Evolutionary conservation across 1,284 basidiomycete genomes (phyloP), one percentile per base, ranked within the genome.

Genomic region (Fistulina hepatica): DNA sequence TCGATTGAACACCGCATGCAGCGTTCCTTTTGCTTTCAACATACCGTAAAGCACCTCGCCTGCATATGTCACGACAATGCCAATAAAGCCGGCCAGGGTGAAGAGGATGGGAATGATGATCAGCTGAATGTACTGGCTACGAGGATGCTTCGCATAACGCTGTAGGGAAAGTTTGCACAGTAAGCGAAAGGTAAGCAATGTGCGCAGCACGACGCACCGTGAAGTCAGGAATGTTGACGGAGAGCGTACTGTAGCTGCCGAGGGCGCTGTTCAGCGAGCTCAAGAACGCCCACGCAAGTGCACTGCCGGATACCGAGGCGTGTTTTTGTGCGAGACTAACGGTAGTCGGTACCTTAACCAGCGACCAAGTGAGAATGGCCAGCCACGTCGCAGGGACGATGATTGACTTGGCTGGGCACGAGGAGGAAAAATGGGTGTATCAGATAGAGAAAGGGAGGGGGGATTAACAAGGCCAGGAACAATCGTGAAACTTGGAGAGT

Each of bases 91-190:
- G 9, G 59, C 56, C n/a, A 69, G 55, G 1, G 81, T 83, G 58
- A 84, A 84, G 4, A 73, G 66, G 12, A 71, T 51, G 2, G 83
- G 83, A 44, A 88, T 81, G 48, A 83, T 71, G 39, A 71, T 46
- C 7, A 84, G 50, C 53, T 88, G 82, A 16, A 83, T 58, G 45
- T 73, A 76, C 69, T 78, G 75, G 4, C 75, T 77, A 40, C 6
- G 26, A 28, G 17, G 39, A 6, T 39, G 36, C 17, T 27, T 36
- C 27, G 43, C 33, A 23, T 44, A 39, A 6, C 43, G 37, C 32
- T 78, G 51, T 84, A 81, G 2, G 81, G 76, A n/a, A n/a, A n/a
- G n/a, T n/a, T n/a, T n/a, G n/a, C n/a, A 32, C 84, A 81, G 52
- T 86, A 85, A 34, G 85, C 72, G 54, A 0, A 78, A 0, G 72